Base-by-base conservation (phyloP, 192 early-diverging fungal species). In the Backusella mclennaniae region DNA sequence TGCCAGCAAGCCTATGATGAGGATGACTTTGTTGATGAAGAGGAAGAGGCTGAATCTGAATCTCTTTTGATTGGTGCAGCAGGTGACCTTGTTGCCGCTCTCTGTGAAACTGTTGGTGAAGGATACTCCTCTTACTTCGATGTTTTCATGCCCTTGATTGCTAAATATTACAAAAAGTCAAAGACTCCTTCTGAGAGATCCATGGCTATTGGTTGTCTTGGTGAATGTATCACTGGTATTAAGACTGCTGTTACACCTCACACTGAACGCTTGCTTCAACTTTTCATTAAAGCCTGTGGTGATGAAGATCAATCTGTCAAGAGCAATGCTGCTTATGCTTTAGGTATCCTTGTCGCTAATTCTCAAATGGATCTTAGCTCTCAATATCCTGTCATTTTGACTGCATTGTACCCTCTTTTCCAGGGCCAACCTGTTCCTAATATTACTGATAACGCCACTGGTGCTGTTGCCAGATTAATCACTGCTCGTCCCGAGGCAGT, bases 131-230 rank as follows among this genome's bases (percentile, higher is more conserved):
- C 85, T 6, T 92, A 90, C 81, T 92, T 95, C 81, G 84, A 92
- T 71, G 86, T 90, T 39, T 96, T 95, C 81, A 84, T 95, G 71
- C 95, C 93, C 15, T 85, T 91, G 66, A 96, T 96, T 77, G 84
- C 86, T 29, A 92, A 90, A 74, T 96, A 94, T 82, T 93, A 92
- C 78, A 94, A 94, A 86, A 88, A 88, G 42, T 75, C 87, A 21
- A 87, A 89, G 74, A 87, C 90, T 3, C 82, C 86, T 29, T 86
- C 90, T 67, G 96, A 97, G 79, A 92, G 96, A 42, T 94, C 93
- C 46, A 96, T 96, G 95, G 93, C 95, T 8, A 89, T 95, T 52
- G 96, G 96, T 11, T 95, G 92, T 69, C 80, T 97, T 67, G 93
- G 93, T 29, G 96, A 97, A 85, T 89, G 90, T 56, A 86, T 87